Evolutionary conservation across 176 grass and related monocot species (phyloP).

Genomic region (Saccharum officinarum): DNA sequence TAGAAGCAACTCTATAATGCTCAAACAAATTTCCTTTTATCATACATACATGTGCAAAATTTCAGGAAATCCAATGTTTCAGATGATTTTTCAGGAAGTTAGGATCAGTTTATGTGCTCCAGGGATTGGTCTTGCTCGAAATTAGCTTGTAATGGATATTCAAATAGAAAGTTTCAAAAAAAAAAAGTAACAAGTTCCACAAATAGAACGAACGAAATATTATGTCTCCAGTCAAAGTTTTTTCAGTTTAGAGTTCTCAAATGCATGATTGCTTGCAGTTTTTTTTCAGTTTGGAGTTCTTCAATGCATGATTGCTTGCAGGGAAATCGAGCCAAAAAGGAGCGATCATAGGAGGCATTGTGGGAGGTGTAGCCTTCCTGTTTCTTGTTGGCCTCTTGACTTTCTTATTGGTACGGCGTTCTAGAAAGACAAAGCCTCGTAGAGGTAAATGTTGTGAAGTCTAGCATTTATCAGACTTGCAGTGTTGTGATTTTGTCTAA

Average conservation of each 20-base stretch:
- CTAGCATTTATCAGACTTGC: not conserved
- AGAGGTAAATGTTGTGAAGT: constrained; percentile 49
- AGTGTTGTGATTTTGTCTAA: not conserved
- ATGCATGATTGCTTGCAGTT: not conserved
- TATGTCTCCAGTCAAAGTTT: not conserved
- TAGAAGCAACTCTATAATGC: not conserved
- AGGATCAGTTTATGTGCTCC: not conserved
- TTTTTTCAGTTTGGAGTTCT: too few relatives aligned
- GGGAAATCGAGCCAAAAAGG: constrained; percentile 53
- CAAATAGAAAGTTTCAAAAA: not conserved
- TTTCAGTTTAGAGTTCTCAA: not conserved
- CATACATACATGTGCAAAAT: not conserved
- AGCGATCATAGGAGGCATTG: constrained; percentile 66
- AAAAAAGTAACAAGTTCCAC: not conserved
- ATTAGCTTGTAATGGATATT: not conserved
- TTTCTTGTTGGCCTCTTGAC: constrained; percentile 45
- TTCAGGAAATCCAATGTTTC: not conserved
- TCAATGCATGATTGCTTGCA: constrained; percentile 33
- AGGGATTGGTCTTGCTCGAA: not conserved
- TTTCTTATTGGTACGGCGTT: constrained; percentile 48
- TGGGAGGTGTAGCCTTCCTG: constrained; percentile 50
- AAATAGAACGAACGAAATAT: not conserved
- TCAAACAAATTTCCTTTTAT: not conserved
- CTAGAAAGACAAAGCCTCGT: constrained; percentile 32
- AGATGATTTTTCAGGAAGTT: constrained; percentile 14